A percentile compares a stretch with the other conserved stretches of the same genome.
Evolutionary conservation across 176 grass and related monocot genomes (phyloP).

Genomic region (Olyra latifolia): DNA sequence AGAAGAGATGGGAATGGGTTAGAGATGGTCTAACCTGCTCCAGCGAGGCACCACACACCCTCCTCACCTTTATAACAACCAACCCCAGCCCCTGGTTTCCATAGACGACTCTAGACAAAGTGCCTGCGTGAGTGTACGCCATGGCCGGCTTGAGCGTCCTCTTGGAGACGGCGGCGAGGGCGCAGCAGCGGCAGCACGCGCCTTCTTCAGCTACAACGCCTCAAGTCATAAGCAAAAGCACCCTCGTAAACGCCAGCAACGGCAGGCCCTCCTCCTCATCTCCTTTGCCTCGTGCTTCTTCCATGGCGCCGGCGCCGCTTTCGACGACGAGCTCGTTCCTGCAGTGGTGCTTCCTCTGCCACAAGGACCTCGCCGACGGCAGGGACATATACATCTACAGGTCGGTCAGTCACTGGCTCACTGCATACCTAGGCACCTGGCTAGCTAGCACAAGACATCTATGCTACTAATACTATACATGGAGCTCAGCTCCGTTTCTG

Average conservation of each 20-base stretch:
- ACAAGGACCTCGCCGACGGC: conserved; percentile 32
- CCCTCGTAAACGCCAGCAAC: conserved; percentile 5
- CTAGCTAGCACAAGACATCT: not conserved
- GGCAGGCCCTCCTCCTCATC: not conserved
- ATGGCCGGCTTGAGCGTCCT: conserved; percentile 40
- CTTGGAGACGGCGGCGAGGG: not conserved
- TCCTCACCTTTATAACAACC: not conserved
- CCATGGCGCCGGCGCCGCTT: not conserved
- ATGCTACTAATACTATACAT: not conserved
- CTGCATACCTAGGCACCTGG: no score
- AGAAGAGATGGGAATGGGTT: no score
- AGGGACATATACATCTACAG: conserved; percentile 62
- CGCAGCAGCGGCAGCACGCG: not conserved
- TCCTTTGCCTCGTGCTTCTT: not conserved
- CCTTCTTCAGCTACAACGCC: not conserved
- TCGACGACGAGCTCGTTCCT: conserved; percentile 18
- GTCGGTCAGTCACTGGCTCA: not conserved
- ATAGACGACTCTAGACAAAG: not conserved
- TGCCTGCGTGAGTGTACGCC: not conserved
- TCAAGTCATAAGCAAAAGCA: conserved; percentile 33
- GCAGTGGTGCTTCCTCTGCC: conserved; percentile 50
- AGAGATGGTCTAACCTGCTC: no score
- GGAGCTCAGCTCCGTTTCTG: not conserved
- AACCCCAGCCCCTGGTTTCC: not conserved
- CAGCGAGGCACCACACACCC: not conserved